Conservation (phyloP, 768 basidiomycete species). For the Collybiopsis confluens region DNA sequence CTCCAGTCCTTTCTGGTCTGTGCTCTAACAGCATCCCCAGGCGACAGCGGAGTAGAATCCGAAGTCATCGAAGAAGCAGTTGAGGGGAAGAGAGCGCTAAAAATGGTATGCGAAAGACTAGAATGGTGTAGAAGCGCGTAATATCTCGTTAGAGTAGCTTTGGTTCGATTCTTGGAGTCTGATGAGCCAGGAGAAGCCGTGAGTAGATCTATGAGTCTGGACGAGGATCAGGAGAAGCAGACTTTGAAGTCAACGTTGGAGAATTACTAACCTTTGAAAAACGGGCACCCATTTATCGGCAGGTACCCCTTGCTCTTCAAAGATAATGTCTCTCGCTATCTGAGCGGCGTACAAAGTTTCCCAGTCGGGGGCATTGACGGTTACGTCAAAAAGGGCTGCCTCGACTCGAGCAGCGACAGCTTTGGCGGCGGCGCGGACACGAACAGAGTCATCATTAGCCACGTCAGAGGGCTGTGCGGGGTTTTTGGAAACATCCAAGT, state of each 20-base stretch:
- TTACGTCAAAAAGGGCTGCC: conserved; percentile 42
- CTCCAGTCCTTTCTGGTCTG: not conserved
- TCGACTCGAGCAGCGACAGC: conserved; percentile 50
- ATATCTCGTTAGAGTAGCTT: conserved; percentile 49
- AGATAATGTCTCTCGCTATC: conserved; percentile 56
- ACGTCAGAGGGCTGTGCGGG: conserved; percentile 28
- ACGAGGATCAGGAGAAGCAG: not conserved
- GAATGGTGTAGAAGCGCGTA: conserved; percentile 49
- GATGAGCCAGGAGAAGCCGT: conserved; percentile 17
- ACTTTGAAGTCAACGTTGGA: not conserved
- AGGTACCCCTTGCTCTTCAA: conserved; percentile 43
- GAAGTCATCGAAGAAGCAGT: conserved; percentile 14
- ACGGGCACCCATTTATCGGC: conserved; percentile 49
- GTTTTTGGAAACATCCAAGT: not conserved
- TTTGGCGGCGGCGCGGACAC: conserved; percentile 49
- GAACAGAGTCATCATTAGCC: conserved; percentile 28
- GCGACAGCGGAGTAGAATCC: not conserved
- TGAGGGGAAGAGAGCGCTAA: conserved; percentile 39
- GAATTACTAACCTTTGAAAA: conserved; percentile 49
- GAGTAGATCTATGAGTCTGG: conserved; percentile 31
- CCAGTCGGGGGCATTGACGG: conserved; percentile 67
- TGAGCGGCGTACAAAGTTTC: conserved; percentile 56
- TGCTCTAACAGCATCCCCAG: not conserved
- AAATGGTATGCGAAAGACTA: conserved; percentile 44
- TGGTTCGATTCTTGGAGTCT: conserved; percentile 25